Conservation (phyloP, 768 basidiomycete species). For the Mycena polygramma region DNA sequence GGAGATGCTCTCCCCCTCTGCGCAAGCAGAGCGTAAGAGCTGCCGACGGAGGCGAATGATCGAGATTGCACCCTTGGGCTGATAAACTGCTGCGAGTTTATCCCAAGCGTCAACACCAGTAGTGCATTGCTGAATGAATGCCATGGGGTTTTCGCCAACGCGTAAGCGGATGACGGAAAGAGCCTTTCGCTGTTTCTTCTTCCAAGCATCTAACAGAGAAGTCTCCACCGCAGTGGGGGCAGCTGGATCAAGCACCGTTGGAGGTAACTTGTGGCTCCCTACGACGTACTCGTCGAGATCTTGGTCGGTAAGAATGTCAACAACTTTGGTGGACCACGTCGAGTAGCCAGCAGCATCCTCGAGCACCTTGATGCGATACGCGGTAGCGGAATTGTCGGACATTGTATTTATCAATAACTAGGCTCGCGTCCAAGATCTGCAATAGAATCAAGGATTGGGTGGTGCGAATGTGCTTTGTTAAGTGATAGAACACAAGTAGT, state of each 20-base stretch:
- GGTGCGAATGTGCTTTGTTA: too few relatives aligned
- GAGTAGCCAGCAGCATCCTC: conserved; percentile 36
- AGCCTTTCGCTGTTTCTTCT: conserved; percentile 31
- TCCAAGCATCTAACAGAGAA: conserved; percentile 1
- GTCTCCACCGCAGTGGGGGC: too few relatives aligned
- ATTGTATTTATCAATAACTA: conserved; percentile 10
- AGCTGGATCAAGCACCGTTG: not conserved
- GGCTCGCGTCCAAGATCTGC: too few relatives aligned
- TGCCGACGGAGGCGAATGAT: conserved; percentile 27
- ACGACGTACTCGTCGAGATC: conserved; percentile 30
- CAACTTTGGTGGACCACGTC: conserved; percentile 33
- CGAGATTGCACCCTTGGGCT: conserved; percentile 41
- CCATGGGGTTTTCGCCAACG: conserved; percentile 36
- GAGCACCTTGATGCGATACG: conserved; percentile 35
- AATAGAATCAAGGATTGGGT: too few relatives aligned
- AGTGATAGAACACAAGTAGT: too few relatives aligned
- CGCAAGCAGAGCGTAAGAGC: conserved; percentile 41
- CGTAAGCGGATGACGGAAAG: not conserved
- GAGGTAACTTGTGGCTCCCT: not conserved
- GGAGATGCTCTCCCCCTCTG: conserved; percentile 47
- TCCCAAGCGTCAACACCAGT: conserved; percentile 47
- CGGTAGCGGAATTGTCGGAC: conserved; percentile 13
- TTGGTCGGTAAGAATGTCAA: conserved; percentile 39
- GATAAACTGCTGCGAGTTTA: conserved; percentile 35
- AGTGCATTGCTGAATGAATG: conserved; percentile 42